Conservation (phyloP, 1,139 yeast genomes). For the Candida frijolesensis region DNA sequence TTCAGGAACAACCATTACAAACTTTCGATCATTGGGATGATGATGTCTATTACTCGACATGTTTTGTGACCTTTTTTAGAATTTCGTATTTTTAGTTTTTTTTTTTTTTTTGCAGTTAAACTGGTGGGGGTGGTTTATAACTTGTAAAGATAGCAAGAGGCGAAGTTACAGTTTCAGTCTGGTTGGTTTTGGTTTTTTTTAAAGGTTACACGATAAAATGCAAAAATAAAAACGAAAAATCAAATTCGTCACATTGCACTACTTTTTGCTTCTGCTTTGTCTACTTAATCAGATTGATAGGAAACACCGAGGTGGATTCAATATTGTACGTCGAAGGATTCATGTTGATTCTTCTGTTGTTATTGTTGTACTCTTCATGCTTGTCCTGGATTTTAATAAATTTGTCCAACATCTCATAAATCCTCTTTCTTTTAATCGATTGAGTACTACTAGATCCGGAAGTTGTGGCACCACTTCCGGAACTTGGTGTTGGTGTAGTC, state of each 20-base stretch:
- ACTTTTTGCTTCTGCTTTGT: background rate
- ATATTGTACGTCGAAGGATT: background rate
- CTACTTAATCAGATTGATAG: slow-evolving; percentile 2
- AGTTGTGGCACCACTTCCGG: slow-evolving; percentile 18
- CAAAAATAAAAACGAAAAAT: slow-evolving; percentile 1
- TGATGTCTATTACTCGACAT: background rate
- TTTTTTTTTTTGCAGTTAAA: slow-evolving; percentile 1
- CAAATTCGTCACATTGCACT: background rate
- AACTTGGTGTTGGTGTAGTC: slow-evolving; percentile 24
- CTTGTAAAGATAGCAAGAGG: slow-evolving; percentile 3
- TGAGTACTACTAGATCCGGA: slow-evolving; percentile 22
- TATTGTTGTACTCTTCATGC: slow-evolving; percentile 37
- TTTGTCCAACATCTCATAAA: slow-evolving; percentile 59
- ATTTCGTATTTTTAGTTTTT: background rate
- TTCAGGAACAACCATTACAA: slow-evolving; percentile 7
- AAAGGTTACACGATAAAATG: slow-evolving; percentile 6
- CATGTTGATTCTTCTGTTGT: slow-evolving; percentile 3
- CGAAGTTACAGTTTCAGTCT: slow-evolving; percentile 4
- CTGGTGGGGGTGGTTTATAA: background rate
- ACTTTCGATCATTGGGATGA: background rate
- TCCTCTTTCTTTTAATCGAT: slow-evolving; percentile 45
- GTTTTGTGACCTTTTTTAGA: background rate
- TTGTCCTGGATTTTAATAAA: slow-evolving; percentile 62
- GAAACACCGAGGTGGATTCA: slow-evolving; percentile 4
- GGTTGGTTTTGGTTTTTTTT: background rate